Conservation (phyloP, 192 early-diverging fungal genomes). For the Phlyctochytrium bullatum region DNA sequence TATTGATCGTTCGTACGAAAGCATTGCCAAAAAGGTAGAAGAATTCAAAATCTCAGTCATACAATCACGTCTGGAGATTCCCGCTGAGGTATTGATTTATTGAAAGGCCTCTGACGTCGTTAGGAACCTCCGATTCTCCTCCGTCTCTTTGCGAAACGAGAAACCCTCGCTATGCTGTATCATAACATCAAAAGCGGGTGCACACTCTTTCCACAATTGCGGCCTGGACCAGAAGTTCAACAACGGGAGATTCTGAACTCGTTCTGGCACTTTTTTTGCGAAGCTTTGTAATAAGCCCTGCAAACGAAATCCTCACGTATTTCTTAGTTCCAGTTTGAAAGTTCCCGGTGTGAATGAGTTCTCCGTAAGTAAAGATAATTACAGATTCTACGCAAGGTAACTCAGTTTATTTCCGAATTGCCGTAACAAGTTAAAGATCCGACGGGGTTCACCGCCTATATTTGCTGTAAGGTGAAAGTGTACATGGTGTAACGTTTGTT, state of each 20-base stretch:
- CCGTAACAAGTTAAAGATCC: too few species aligned
- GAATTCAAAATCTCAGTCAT: constrained; percentile 54
- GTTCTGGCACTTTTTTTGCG: constrained; percentile 58
- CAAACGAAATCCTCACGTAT: background rate
- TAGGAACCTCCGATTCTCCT: constrained; percentile 59
- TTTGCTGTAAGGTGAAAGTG: constrained; percentile 41
- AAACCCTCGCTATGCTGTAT: constrained; percentile 61
- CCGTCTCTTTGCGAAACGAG: constrained; percentile 60
- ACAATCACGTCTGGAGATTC: constrained; percentile 57
- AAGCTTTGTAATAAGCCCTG: constrained; percentile 36
- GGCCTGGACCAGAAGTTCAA: constrained; percentile 61
- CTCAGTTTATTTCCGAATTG: too few species aligned
- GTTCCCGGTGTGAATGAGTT: constrained; percentile 54
- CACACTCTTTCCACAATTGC: constrained; percentile 57
- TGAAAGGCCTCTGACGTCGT: background rate
- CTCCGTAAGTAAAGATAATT: constrained; percentile 44
- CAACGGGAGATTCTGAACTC: constrained; percentile 50
- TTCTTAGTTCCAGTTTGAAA: constrained; percentile 29
- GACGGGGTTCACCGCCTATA: constrained; percentile 56
- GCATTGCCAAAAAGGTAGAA: constrained; percentile 40
- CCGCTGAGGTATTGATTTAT: constrained; percentile 49
- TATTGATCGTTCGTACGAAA: constrained; percentile 47
- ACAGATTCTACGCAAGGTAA: constrained; percentile 50
- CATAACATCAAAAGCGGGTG: constrained; percentile 59
- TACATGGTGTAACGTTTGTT: too few species aligned